Evolutionary conservation across 2,329 filamentous ascomycete species (phyloP).

Genomic region (Pyricularia pennisetigena): DNA sequence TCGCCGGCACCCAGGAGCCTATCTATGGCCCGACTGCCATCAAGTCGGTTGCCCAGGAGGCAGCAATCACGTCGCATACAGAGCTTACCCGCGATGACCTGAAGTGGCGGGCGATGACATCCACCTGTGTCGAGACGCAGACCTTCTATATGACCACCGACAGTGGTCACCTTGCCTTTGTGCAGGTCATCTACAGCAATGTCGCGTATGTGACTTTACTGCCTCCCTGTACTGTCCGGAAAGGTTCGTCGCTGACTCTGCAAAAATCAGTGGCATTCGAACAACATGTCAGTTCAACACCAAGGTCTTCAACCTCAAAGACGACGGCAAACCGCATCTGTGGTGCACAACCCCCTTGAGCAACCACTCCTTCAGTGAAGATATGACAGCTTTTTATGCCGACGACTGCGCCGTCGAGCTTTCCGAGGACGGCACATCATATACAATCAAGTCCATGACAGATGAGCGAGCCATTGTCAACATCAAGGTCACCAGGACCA

Average conservation of each 20-base stretch:
- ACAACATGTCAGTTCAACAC: constrained; percentile 89
- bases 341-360: constrained; percentile 76
- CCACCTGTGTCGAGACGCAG: constrained; percentile 88
- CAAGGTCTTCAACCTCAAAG: constrained; percentile 72
- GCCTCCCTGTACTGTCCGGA: constrained; percentile 9
- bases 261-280: constrained; percentile 62
- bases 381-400: constrained; percentile 75
- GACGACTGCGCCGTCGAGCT: constrained; percentile 78
- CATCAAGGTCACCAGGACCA: constrained; percentile 63
- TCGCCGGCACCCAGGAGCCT: constrained; percentile 92
- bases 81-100: constrained; percentile 69
- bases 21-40: constrained; percentile 88
- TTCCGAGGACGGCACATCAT: constrained; percentile 71
- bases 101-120: constrained; percentile 72
- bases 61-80: constrained; percentile 68
- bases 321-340: constrained; percentile 60
- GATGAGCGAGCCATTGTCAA: constrained; percentile 78
- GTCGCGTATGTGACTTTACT: constrained; percentile 57
- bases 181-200: constrained; percentile 96
- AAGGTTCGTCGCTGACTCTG: not conserved
- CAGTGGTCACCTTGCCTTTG: constrained; percentile 64
- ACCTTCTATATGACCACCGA: constrained; percentile 85
- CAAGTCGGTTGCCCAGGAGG: constrained; percentile 73
- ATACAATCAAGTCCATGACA: constrained; percentile 82
- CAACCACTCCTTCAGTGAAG: constrained; percentile 76